These are phyloP conservation scores for Pythium rhizo-oryzae DNA, from an alignment of 352 stramenopile genomes.

Conservation along the genomic window DNA sequence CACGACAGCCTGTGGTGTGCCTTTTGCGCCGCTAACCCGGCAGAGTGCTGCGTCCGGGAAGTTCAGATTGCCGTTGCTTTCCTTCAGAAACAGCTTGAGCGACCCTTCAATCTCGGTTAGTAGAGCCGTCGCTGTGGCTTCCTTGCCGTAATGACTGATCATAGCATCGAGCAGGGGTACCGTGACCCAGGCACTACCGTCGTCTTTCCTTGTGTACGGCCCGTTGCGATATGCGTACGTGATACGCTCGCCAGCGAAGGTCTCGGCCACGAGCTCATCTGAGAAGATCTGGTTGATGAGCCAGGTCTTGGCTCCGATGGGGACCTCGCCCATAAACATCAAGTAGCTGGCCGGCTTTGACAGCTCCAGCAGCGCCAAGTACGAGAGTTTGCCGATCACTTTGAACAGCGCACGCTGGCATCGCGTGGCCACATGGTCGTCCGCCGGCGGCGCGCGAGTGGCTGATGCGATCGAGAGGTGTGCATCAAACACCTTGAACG, in stretches of 20 bases:
- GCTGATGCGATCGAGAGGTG: conserved; percentile 29
- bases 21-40: conserved; percentile 29
- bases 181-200: conserved; percentile 46
- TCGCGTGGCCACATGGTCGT: conserved; percentile 34
- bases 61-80: conserved; percentile 38
- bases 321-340: conserved; percentile 51
- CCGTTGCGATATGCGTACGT: conserved; percentile 40
- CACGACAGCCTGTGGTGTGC: background rate
- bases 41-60: conserved; percentile 45
- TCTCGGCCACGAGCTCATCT: conserved; percentile 39
- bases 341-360: conserved; percentile 45
- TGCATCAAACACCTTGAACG: conserved; percentile 34
- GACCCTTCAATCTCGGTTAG: conserved; percentile 37
- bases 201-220: conserved; percentile 39
- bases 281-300: conserved; percentile 36
- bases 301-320: conserved; percentile 37
- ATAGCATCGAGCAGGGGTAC: conserved; percentile 40
- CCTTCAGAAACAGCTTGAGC: conserved; percentile 34
- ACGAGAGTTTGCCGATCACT: conserved; percentile 41
- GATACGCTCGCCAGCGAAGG: conserved; percentile 32
- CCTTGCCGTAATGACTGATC: conserved; percentile 30
- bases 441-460: conserved; percentile 5
- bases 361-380: conserved; percentile 37
- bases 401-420: conserved; percentile 53
- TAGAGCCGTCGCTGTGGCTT: conserved; percentile 25